Evolutionary conservation across 2,329 filamentous ascomycete species (phyloP), one percentile per base, ranked within the genome.

Genomic region (Tolypocladium sp.): DNA sequence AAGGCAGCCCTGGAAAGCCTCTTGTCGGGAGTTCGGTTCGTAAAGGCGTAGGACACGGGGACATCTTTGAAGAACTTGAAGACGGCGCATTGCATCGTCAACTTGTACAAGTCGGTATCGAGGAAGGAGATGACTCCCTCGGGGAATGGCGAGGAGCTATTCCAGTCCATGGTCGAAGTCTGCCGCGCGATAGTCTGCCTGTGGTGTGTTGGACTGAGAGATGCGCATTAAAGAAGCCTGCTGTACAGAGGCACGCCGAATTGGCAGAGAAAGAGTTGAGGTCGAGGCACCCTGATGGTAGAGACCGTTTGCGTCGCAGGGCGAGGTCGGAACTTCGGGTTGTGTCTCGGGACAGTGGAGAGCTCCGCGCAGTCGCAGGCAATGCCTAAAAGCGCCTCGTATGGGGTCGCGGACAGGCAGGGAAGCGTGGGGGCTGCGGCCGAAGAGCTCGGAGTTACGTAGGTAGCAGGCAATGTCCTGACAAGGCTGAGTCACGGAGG

Each of bases 11-110:
- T 84, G 33, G 86, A 96, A 60, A 99, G 80, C 72, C 92, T 92
- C 85, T 97, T 96, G 62, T 96, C 86, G 9, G 91, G 91, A 1
- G 94, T 99, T 56, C 94, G 89, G 72, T 99, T 99, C 57, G 92
- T 97, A 76, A 95, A 97, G 61, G 89, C 86, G 71, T 97, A 99
- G 3, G 90, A 92, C 60, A 97, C 94, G 52, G 87, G 83, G 67
- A 86, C 78, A 60, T 92, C 81, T 40, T 88, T 88, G 74, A 96
- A 97, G 78, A 92, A 95, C 74, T 95, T 95, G 66, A 95, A 83
- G 64, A 97, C 88, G 62, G 92, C 92, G 71, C 90, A 96, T 87
- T 99, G 94, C 94, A 99, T 99, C 25, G 94, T 99, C 74, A 99
- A 77, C 76, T 99, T 99, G 83, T 97, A 99, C 62, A 99, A 70